A percentile compares a stretch with the other conserved stretches of the same genome.
phyloP scores from a whole-genome alignment of 1,284 basidiomycete species.

The Takashimella tepidaria region DNA sequence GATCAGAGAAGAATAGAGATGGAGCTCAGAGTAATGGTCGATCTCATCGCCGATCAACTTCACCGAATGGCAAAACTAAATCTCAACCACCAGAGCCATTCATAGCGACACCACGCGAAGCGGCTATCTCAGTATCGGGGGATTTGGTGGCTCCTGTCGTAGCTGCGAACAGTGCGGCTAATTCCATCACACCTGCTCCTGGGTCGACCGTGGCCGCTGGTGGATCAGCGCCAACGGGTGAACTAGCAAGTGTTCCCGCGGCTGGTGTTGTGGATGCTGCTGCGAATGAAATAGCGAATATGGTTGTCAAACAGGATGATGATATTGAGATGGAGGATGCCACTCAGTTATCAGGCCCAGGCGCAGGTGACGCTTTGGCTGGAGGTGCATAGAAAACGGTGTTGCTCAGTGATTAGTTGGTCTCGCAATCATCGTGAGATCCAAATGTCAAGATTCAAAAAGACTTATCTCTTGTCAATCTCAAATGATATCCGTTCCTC shows the following conservation, averaged over 20 bases:
- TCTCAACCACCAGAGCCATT: not conserved
- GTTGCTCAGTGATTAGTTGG: no score
- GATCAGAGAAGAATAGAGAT: conserved; percentile 6
- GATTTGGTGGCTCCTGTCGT: not conserved
- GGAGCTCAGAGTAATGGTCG: not conserved
- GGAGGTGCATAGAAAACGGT: conserved; percentile 22
- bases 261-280: not conserved
- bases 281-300: not conserved
- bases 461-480: no score
- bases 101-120: no score
- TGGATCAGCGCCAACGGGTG: not conserved
- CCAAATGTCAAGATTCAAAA: no score
- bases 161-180: not conserved
- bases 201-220: not conserved
- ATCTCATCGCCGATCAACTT: conserved; percentile 8
- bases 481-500: no score
- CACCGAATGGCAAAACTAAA: conserved; percentile 2
- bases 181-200: not conserved
- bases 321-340: conserved; percentile 18
- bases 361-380: conserved; percentile 21
- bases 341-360: conserved; percentile 9
- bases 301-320: not conserved
- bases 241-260: not conserved
- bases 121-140: not conserved
- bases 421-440: no score